phyloP scores from a whole-genome alignment of 2,329 filamentous ascomycete species.

The Penicillium sclerotiorum region DNA sequence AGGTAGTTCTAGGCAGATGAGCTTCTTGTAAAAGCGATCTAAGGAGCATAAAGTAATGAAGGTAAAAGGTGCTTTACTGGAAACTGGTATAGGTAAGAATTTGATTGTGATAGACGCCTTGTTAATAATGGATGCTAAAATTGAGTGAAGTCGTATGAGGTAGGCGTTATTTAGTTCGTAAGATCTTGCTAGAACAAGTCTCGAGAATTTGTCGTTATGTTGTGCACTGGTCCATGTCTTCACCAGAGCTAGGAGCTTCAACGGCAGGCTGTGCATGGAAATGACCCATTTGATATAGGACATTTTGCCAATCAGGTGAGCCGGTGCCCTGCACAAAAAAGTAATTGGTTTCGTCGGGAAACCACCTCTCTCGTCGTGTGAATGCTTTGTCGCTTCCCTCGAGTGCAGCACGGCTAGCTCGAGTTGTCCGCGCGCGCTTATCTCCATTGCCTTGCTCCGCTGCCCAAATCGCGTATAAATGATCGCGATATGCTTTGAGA shows the following conservation, averaged over 20 bases:
- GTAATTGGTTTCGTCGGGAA: slow-evolving; percentile 63
- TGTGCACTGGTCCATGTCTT: too few species aligned
- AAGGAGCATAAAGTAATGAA: too few species aligned
- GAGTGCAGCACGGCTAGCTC: slow-evolving; percentile 73
- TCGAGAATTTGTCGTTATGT: too few species aligned
- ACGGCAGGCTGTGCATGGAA: slow-evolving; percentile 28
- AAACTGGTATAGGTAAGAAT: too few species aligned
- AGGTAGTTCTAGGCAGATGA: too few species aligned
- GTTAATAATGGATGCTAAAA: background rate
- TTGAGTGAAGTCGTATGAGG: background rate
- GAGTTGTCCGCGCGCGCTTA: slow-evolving; percentile 70
- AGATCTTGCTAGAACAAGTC: background rate
- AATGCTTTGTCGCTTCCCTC: slow-evolving; percentile 71
- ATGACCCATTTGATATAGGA: slow-evolving; percentile 36
- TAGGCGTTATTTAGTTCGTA: background rate
- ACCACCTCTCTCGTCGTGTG: slow-evolving; percentile 73
- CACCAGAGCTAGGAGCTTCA: background rate
- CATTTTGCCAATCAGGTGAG: slow-evolving; percentile 43
- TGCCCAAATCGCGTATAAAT: slow-evolving; percentile 64
- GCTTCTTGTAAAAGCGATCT: too few species aligned
- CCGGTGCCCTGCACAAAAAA: slow-evolving; percentile 68
- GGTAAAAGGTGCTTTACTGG: too few species aligned
- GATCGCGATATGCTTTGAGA: slow-evolving; percentile 68
- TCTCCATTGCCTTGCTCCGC: slow-evolving; percentile 48
- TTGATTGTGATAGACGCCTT: too few species aligned